phyloP scores from a whole-genome alignment of 1,284 basidiomycete genomes.

The Fomitopsis schrenkii region DNA sequence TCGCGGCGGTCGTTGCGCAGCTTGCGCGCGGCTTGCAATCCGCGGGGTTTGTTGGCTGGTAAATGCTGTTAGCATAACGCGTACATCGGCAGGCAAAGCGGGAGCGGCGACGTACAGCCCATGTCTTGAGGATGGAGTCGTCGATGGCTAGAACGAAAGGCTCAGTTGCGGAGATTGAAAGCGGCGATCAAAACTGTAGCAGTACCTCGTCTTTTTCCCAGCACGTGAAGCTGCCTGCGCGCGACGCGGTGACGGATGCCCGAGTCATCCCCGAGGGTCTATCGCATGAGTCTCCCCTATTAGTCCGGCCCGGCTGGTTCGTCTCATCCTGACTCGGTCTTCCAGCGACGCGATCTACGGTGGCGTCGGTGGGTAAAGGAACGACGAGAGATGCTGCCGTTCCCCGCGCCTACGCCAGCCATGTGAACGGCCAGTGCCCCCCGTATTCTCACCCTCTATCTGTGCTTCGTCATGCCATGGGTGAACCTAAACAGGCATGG shows the following conservation, averaged over 20 bases:
- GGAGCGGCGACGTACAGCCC: constrained; percentile 64
- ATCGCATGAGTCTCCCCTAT: too few species aligned
- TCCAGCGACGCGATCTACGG: not conserved
- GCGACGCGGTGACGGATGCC: not conserved
- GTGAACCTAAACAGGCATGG: not conserved
- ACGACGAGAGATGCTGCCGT: not conserved
- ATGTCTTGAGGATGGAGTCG: constrained; percentile 61
- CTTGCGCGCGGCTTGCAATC: constrained; percentile 99
- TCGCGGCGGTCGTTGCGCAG: constrained; percentile 91
- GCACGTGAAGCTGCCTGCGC: constrained; percentile 14
- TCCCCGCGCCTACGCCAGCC: not conserved
- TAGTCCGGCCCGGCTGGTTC: too few species aligned
- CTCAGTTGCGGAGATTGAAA: constrained; percentile 27
- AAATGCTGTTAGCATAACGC: constrained; percentile 15
- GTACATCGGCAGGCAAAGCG: constrained; percentile 2
- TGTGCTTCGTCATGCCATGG: not conserved
- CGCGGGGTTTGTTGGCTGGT: constrained; percentile 95
- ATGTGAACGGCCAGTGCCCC: not conserved
- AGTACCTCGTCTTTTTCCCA: constrained; percentile 19
- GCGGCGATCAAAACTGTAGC: constrained; percentile 28
- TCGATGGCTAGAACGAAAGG: constrained; percentile 26
- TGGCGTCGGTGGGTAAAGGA: not conserved
- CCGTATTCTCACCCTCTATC: not conserved
- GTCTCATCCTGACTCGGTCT: too few species aligned
- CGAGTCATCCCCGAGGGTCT: too few species aligned